Base-by-base conservation (phyloP, 768 basidiomycete species). In the Collybia sordida region DNA sequence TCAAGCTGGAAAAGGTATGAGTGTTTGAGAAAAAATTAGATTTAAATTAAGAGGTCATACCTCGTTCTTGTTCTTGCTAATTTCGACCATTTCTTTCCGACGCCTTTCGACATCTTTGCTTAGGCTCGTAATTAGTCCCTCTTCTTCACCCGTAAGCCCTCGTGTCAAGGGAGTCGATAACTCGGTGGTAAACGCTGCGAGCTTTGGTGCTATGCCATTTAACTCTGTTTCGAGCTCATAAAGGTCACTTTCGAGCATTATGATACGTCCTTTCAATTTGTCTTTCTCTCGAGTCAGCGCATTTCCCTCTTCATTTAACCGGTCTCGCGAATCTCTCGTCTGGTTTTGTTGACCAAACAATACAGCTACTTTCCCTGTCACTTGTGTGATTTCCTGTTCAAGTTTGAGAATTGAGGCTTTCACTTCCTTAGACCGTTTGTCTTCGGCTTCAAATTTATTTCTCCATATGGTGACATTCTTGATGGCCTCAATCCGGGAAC, bases 401-500 rank as follows among this genome's bases (percentile, higher is more conserved):
- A 93, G 68, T 52, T 73, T 75, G 42, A 77, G 60, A 51, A 95
- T 86, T 8, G 79, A 77, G 8, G 72, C 63, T 61, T 91, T 93
- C 47, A 92, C 89, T 58, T 96, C 91, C 51, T 77, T 75, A 40
- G 86, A 78, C 21, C 82, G 77, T 35, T 71, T 73, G 1, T 80
- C 75, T 53, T 91, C 89, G 0, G 77, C 70, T 21, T 88, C 85
- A 54, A 78, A 85, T 59, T 88, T 90, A 0, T 72, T 66, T 28
- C 85, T 78, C 91, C 93, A 96, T 2, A 72, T 77, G 52, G 82
- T 81, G 37, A 95, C 84, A 43, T 72, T 77, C 59, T 85, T 86
- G 65, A 96, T 87, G 0, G 82, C 89, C 59, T 98, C 95, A 47
- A 98, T 85, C 12, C 97, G 83, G 7, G 93, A 95, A 40, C 91